Evolutionary conservation across 176 grass and related monocot species (phyloP).

Genomic region (Ampelocalamus luodianensis): DNA sequence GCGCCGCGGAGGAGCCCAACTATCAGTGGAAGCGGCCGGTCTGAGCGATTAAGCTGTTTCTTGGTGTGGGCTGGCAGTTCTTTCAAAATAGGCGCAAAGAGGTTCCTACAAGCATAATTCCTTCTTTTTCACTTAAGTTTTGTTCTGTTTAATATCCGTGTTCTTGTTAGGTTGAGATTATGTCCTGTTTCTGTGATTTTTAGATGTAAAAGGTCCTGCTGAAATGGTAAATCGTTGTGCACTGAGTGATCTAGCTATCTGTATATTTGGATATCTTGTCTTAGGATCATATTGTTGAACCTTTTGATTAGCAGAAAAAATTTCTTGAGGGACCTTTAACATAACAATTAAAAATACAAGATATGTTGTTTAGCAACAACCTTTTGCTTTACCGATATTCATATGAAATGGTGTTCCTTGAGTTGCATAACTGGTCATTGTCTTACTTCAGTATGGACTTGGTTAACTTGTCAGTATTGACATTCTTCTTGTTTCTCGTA

Average conservation of each 20-base stretch:
- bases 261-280: background rate
- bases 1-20: too few relatives aligned
- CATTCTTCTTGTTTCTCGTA: background rate
- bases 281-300: background rate
- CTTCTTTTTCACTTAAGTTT: background rate
- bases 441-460: background rate
- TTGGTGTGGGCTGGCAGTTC: too few relatives aligned
- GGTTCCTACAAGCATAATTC: background rate
- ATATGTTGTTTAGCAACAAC: slow-evolving; percentile 17
- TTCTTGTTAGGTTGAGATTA: background rate
- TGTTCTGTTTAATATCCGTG: background rate
- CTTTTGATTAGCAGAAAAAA: background rate
- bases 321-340: background rate
- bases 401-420: background rate
- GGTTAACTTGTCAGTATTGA: background rate
- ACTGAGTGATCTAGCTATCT: background rate
- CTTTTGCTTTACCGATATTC: background rate
- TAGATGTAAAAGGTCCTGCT: background rate
- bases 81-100: too few relatives aligned
- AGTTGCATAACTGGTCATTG: slow-evolving; percentile 4
- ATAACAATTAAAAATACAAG: slow-evolving; percentile 1
- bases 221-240: background rate
- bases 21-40: too few relatives aligned
- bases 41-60: too few relatives aligned
- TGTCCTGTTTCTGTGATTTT: background rate